phyloP scores from a whole-genome alignment of 352 stramenopile genomes.

The Pythium grandisporangium region DNA sequence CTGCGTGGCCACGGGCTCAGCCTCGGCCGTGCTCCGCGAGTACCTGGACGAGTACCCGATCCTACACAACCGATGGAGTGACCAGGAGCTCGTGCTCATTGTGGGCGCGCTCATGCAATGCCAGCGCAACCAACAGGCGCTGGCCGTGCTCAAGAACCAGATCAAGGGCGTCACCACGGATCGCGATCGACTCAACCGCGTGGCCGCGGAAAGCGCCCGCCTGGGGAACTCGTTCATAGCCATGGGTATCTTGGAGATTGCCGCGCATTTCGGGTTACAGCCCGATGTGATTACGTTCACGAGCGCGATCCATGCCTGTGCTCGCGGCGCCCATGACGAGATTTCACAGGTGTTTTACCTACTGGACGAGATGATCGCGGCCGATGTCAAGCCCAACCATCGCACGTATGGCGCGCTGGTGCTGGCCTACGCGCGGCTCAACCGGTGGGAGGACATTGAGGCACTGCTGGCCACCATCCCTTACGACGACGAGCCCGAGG shows the following conservation, averaged over 20 bases:
- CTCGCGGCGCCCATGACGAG: constrained; percentile 34
- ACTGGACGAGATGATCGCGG: constrained; percentile 69
- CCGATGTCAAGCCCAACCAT: constrained; percentile 47
- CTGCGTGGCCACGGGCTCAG: constrained; percentile 38
- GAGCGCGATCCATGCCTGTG: constrained; percentile 73
- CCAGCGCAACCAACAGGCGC: constrained; percentile 46
- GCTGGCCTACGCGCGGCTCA: constrained; percentile 57
- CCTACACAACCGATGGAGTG: constrained; percentile 42
- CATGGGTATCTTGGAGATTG: constrained; percentile 61
- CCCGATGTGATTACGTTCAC: constrained; percentile 74
- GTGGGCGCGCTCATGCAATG: constrained; percentile 62
- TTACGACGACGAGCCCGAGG: constrained; percentile 36
- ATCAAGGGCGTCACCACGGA: constrained; percentile 28
- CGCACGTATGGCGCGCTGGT: constrained; percentile 67
- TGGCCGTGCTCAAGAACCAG: constrained; percentile 56
- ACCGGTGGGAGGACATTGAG: constrained; percentile 62
- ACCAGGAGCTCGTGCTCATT: constrained; percentile 74
- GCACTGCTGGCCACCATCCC: constrained; percentile 45
- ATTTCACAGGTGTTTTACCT: constrained; percentile 47
- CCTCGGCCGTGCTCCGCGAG: constrained; percentile 47
- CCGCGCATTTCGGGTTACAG: constrained; percentile 48
- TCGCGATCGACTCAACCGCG: constrained; percentile 50
- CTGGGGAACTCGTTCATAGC: constrained; percentile 57
- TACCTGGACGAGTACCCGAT: constrained; percentile 69
- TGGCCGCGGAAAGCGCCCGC: constrained; percentile 53